Percentiles rank a stretch among this genome's conserved stretches.
phyloP scores from a whole-genome alignment of 768 basidiomycete genomes.

The Dictyophora rubrovolvata region DNA sequence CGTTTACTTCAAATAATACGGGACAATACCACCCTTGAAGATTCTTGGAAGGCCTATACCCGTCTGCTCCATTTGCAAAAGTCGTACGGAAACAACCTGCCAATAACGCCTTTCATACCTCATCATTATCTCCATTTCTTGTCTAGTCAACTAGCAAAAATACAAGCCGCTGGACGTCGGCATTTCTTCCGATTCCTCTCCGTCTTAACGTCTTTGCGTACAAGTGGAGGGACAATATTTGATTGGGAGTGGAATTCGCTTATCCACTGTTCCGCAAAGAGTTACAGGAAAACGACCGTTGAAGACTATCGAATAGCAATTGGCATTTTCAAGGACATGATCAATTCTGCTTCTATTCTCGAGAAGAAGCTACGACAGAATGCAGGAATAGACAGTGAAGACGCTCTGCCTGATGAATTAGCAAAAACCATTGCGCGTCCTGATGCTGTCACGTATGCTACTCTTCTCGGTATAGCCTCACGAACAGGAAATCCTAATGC shows the following conservation, averaged over 20 bases:
- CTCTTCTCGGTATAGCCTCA: slow-evolving; percentile 53
- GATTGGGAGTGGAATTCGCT: slow-evolving; percentile 72
- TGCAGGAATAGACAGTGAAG: slow-evolving; percentile 31
- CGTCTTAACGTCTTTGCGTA: slow-evolving; percentile 49
- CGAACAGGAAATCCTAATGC: slow-evolving; percentile 34
- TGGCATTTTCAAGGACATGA: slow-evolving; percentile 52
- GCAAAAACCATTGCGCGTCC: slow-evolving; percentile 25
- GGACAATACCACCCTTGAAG: slow-evolving; percentile 15
- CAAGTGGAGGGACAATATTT: slow-evolving; percentile 42
- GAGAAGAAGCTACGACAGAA: neutral
- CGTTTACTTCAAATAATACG: neutral
- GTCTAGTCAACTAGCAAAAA: slow-evolving; percentile 43
- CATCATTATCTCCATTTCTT: slow-evolving; percentile 48
- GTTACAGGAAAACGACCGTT: slow-evolving; percentile 46
- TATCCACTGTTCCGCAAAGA: slow-evolving; percentile 55
- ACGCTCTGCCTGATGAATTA: neutral
- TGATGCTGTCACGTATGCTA: slow-evolving; percentile 62
- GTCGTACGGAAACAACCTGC: slow-evolving; percentile 5
- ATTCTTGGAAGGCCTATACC: slow-evolving; percentile 37
- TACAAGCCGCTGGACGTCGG: slow-evolving; percentile 45
- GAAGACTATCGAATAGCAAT: slow-evolving; percentile 54
- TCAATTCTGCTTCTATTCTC: slow-evolving; percentile 12
- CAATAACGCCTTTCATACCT: slow-evolving; percentile 18
- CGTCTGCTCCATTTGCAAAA: slow-evolving; percentile 17
- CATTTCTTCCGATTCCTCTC: slow-evolving; percentile 59